Conservation (phyloP, 1,284 basidiomycete genomes). For the Coniferiporia weirii region DNA sequence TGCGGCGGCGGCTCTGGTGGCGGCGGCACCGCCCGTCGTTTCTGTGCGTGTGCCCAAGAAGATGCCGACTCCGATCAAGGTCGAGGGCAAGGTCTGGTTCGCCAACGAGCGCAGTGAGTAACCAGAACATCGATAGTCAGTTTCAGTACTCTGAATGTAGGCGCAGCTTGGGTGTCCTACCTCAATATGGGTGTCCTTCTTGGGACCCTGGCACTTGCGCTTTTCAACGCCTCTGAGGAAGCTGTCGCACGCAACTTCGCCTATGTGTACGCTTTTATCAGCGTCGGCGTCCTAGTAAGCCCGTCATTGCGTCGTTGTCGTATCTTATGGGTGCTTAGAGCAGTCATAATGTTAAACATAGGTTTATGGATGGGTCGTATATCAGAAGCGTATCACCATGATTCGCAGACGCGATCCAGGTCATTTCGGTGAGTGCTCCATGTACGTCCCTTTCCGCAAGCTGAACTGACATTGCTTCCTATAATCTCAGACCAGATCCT, state of each 20-base stretch:
- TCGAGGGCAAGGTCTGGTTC: conserved; percentile 99
- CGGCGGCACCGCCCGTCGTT: conserved; percentile 28
- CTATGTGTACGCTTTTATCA: conserved; percentile 79
- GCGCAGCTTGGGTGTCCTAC: conserved; percentile 85
- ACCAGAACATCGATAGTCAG: neutral
- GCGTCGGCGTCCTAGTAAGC: conserved; percentile 57
- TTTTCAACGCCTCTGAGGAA: conserved; percentile 85
- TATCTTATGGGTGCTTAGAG: neutral
- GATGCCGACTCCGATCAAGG: conserved; percentile 82
- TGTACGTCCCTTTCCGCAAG: neutral
- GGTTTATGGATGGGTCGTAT: conserved; percentile 85
- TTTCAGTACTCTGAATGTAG: conserved; percentile 9
- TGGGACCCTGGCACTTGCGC: conserved; percentile 80
- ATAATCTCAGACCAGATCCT: conserved; percentile 59
- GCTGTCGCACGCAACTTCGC: conserved; percentile 75
- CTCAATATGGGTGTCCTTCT: conserved; percentile 82
- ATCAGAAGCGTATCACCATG: conserved; percentile 86
- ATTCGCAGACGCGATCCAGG: conserved; percentile 90
- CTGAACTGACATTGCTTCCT: conserved; percentile 4
- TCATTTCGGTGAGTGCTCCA: conserved; percentile 65
- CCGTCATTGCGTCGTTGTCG: neutral
- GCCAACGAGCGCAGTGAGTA: conserved; percentile 89
- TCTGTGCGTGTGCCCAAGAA: conserved; percentile 78
- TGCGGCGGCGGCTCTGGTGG: neutral
- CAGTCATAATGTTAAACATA: too few species aligned